Base-by-base conservation (phyloP, 2,329 filamentous ascomycete genomes). In the Botrytis elliptica region DNA sequence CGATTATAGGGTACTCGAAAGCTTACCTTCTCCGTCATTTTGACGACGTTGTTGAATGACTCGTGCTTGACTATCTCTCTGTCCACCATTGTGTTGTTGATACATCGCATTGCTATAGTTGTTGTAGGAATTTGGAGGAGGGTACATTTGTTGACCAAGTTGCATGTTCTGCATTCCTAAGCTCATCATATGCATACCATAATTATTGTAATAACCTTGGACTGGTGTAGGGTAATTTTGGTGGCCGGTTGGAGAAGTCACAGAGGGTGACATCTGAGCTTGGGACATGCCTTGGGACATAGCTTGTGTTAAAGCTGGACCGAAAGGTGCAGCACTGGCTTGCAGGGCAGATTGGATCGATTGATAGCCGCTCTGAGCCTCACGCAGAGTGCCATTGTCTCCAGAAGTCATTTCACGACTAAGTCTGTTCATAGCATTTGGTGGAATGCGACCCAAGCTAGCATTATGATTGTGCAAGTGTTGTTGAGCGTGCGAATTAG, bases 251-350 rank as follows among this genome's bases (percentile, higher is more conserved):
- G 80, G 78, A 57, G 80, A 79, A 20, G 78, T 75, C 55, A 81
- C 75, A 44, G 76, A 71, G 62, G 77, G 67, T n/a, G 77, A 73
- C 29, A 78, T 52, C 44, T 79, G 80, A 73, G 77, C 42, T 74
- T 81, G 79, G 29, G 78, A 77, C 73, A 80, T 76, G 73, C 76
- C 79, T 76, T 82, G 81, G 22, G 85, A 85, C 42, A 87, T 81
- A 44, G 75, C 78, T 75, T 82, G 81, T 29, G 85, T 85, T 46
- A 87, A 81, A 44, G 88, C 84, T 18, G 93, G 91, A 12, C 92
- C 93, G 81, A 97, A 98, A 0, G 94, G 88, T 64, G 92, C 86
- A 72, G 93, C 93, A 81, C 88, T 95, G 65, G 91, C 92, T 79
- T 98, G 95, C 55, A 98, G 86, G 64, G 89, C 89, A 64, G 93